phyloP scores from a whole-genome alignment of 2,329 filamentous ascomycete genomes.

The Fusarium duplospermum region DNA sequence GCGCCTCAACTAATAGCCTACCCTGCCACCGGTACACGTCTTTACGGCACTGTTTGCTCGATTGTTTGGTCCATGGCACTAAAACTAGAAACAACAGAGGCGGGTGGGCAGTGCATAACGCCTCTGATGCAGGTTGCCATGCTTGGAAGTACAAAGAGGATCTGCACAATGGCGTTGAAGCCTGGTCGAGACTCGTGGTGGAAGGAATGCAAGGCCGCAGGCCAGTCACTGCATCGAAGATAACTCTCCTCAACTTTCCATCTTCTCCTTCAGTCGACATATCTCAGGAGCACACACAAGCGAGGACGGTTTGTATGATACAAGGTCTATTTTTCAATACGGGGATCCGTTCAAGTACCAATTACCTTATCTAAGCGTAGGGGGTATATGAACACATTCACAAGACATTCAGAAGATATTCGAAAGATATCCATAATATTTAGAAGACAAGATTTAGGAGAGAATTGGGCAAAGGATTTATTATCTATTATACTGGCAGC shows the following conservation, averaged over 20 bases:
- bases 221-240: neutral
- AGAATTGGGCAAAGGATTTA: neutral
- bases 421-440: too few species aligned
- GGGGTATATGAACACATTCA: neutral
- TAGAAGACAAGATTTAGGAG: neutral
- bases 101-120: constrained; percentile 2
- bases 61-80: neutral
- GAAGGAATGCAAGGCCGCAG: neutral
- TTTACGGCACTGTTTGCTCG: constrained; percentile 24
- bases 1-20: constrained; percentile 15
- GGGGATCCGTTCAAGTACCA: neutral
- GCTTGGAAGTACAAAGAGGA: neutral
- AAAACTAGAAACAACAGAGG: constrained; percentile 6
- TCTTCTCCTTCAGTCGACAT: neutral
- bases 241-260: neutral
- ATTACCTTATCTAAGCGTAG: neutral
- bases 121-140: constrained; percentile 16
- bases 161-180: neutral
- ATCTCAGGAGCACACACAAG: neutral
- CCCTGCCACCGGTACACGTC: constrained; percentile 11
- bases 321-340: neutral
- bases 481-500: neutral
- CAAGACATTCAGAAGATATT: too few species aligned
- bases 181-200: neutral
- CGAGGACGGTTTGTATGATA: neutral